These are phyloP conservation scores for Halophytophthora polymorphica DNA, from an alignment of 352 stramenopile genomes.

Conservation along the genomic window DNA sequence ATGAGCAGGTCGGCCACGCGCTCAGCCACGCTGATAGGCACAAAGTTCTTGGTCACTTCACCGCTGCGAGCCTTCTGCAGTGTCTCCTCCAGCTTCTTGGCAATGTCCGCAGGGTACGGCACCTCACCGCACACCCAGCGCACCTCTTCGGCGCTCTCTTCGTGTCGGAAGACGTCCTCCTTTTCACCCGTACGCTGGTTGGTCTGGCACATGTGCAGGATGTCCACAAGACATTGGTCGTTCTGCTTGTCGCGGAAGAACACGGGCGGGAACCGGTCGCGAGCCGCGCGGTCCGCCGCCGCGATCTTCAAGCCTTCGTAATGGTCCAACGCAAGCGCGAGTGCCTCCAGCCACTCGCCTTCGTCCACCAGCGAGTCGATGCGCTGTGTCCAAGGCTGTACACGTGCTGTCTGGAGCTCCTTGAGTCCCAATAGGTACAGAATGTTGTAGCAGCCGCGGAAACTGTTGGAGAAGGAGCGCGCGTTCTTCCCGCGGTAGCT, in stretches of 20 bases:
- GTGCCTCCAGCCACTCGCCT: constrained; percentile 96
- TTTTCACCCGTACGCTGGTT: constrained; percentile 87
- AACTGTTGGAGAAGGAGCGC: constrained; percentile 82
- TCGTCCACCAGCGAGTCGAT: constrained; percentile 94
- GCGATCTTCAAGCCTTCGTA: constrained; percentile 91
- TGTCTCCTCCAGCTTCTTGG: constrained; percentile 83
- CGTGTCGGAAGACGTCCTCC: constrained; percentile 82
- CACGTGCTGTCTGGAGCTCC: constrained; percentile 88
- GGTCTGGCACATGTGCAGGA: constrained; percentile 89
- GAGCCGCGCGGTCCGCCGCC: constrained; percentile 71
- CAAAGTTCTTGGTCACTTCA: constrained; percentile 85
- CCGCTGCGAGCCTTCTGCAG: constrained; percentile 80
- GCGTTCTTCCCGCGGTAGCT: constrained; percentile 86
- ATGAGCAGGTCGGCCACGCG: constrained; percentile 87
- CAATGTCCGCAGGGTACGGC: constrained; percentile 71
- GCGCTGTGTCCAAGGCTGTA: constrained; percentile 91
- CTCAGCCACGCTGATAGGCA: constrained; percentile 86
- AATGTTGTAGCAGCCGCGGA: constrained; percentile 92
- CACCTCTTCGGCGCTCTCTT: constrained; percentile 81
- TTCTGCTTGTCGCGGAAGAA: constrained; percentile 90
- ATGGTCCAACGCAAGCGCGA: constrained; percentile 94
- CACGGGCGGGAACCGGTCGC: constrained; percentile 81
- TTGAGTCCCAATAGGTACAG: constrained; percentile 92
- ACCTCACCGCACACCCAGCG: constrained; percentile 81
- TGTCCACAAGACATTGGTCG: constrained; percentile 86